Percentiles rank a stretch among this genome's conserved stretches.
These are phyloP conservation scores for Penicillium alfredii DNA, from an alignment of 495 filamentous ascomycete species.

Conservation along the genomic window DNA sequence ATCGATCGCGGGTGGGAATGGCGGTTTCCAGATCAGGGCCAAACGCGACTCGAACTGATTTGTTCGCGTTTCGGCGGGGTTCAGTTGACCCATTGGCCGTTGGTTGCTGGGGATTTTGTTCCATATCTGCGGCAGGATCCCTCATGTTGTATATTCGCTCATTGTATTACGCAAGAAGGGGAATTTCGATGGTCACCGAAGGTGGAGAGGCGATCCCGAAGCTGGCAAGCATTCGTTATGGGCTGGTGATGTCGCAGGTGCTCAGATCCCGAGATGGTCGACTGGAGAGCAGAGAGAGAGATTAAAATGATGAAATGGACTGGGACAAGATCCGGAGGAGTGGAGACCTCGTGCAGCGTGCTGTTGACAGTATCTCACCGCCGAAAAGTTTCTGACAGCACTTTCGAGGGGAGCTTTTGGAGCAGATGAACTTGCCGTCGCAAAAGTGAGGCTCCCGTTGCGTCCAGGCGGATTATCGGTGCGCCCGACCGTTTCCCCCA, in stretches of 20 bases:
- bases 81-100: conserved; percentile 26
- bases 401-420: conserved; percentile 1
- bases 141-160: conserved; percentile 35
- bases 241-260: too few species aligned
- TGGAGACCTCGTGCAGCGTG: too few species aligned
- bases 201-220: not conserved
- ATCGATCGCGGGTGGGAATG: conserved; percentile 38
- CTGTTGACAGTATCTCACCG: conserved; percentile 2
- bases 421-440: too few species aligned
- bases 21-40: conserved; percentile 40
- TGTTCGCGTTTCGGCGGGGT: conserved; percentile 31
- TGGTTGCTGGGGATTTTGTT: conserved; percentile 26
- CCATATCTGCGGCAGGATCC: conserved; percentile 37
- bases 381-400: not conserved
- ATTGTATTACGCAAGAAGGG: conserved; percentile 28
- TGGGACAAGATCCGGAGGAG: too few species aligned
- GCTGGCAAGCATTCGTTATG: not conserved
- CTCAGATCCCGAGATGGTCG: not conserved
- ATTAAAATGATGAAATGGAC: conserved; percentile 4
- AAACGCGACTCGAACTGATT: conserved; percentile 42
- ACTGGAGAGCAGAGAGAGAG: conserved; percentile 1
- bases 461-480: conserved; percentile 12
- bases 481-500: conserved; percentile 5
- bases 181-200: conserved; percentile 8
- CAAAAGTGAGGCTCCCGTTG: conserved; percentile 15